phyloP scores from a whole-genome alignment of 1,284 basidiomycete genomes.

The Pisolithus thermaeus region DNA sequence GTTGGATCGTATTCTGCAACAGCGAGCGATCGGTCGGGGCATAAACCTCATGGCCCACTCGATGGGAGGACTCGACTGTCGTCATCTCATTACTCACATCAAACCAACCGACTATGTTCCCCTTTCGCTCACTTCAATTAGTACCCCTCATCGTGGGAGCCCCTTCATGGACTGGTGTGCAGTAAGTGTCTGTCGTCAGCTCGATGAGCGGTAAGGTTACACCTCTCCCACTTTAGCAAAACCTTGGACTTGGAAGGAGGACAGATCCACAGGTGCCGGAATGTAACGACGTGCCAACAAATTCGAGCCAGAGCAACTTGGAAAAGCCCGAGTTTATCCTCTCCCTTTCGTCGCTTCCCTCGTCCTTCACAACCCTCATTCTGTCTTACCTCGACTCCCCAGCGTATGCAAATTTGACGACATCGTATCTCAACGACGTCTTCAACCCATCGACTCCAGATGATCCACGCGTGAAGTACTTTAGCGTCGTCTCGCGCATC shows the following conservation, averaged over 20 bases:
- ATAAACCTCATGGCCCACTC: slow-evolving; percentile 95
- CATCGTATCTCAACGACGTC: slow-evolving; percentile 73
- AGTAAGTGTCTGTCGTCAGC: slow-evolving; percentile 38
- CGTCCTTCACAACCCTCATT: slow-evolving; percentile 81
- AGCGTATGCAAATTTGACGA: slow-evolving; percentile 93
- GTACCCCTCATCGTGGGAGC: slow-evolving; percentile 92
- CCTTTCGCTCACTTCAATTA: slow-evolving; percentile 83
- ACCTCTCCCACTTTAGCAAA: slow-evolving; percentile 45
- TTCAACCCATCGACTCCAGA: slow-evolving; percentile 95
- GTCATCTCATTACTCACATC: slow-evolving; percentile 86
- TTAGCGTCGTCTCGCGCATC: slow-evolving; percentile 80
- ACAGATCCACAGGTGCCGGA: slow-evolving; percentile 28
- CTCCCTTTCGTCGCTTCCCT: slow-evolving; percentile 58
- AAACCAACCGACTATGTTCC: slow-evolving; percentile 82
- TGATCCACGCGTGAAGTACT: slow-evolving; percentile 83
- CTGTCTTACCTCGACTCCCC: slow-evolving; percentile 95
- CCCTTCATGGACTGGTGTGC: slow-evolving; percentile 99
- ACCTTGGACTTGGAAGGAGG: slow-evolving; percentile 79
- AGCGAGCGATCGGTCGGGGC: slow-evolving; percentile 63
- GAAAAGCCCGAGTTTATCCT: slow-evolving; percentile 29
- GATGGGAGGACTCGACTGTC: slow-evolving; percentile 95
- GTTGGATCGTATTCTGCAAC: slow-evolving; percentile 71
- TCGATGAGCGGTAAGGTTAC: slow-evolving; percentile 3
- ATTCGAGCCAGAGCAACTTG: slow-evolving; percentile 24
- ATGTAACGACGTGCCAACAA: slow-evolving; percentile 1